Evolutionary conservation across 2,329 filamentous ascomycete species (phyloP), one percentile per base, ranked within the genome.

Genomic region (Aspergillus sp.): DNA sequence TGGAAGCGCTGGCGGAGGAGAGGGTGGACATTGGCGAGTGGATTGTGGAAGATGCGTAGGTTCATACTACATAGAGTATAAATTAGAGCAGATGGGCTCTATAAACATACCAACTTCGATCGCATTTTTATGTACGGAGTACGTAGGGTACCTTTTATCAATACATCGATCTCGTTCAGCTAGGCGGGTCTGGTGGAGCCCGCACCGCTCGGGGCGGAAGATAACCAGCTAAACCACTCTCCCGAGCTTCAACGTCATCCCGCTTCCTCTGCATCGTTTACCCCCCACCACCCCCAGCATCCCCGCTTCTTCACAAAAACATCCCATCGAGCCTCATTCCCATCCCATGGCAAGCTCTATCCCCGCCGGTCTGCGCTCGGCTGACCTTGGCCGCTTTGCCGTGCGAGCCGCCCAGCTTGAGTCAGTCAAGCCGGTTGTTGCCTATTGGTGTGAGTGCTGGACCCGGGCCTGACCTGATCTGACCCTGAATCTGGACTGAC

Each of bases 361-460:
- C 51, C 90, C 90, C 14, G 78, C 82, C 32, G 83, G 83, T 65
- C 80, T 99, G 64, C 91, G 88, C 75, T 78, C 86, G 51, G 86
- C 89, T 54, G 91, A 96, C 69, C 84, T 96, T 66, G 85, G 84
- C 60, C 89, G 90, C 55, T 96, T 95, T 71, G 86, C 92, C 56
- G 82, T 86, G 50, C 85, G 93, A 65, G 93, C 90, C 32, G 82
- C 84, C 33, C 93, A 99, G 76, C 82, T 99, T 45, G 88, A 93
- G 69, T 82, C 82, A 53, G 83, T 86, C 66, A 94, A 93, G 73
- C 94, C 94, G 8, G 89, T 94, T 54, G 82, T 97, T 61, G 82
- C 92, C 57, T 99, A 97, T 73, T 97, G 93, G 91, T 94, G 93
- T 95, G 81, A 67, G 87, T 81, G 38, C 26, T 32, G 33, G 33